Base-by-base conservation (phyloP, 2,329 filamentous ascomycete genomes). In the Pseudogymnoascus sp. region DNA sequence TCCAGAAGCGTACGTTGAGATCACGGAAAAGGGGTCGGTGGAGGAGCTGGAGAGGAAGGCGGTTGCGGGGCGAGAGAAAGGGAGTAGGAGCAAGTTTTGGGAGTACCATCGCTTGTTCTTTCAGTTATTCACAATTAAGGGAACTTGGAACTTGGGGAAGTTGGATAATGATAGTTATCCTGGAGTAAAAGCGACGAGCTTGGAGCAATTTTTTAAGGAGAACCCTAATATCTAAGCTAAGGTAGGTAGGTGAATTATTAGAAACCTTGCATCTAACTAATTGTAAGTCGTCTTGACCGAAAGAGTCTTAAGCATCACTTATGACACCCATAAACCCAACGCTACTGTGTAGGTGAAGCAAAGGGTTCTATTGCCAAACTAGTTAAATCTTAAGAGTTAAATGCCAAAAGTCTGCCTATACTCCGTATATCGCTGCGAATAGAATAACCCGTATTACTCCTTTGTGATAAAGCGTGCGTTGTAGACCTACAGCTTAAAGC, bases 401-500 rank as follows among this genome's bases (percentile, higher is more conserved):
- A 45, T 45, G 41, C 11, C 5, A 14, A 21, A 26, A 21, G 7
- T 23, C 21, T 45, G 6, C 6, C 11, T 16, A 14, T 26, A 31
- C 26, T 29, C 26, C 26, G 5, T 55, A 7, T 3, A 33, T 55
- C 2, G 6, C 5, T 19, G 10, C 45, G n/a, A 19, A 16, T 49
- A 52, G 21, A n/a, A 31, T 31, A 31, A 4, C 10, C 14, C 6
- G 11, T 31, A 23, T 14, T 4, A 14, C n/a, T 8, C n/a, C 14
- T 31, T 52, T 31, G n/a, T 19, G 26, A n/a, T 11, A 31, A 11
- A 55, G 45, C 26, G 10, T 19, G 26, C 10, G 2, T 8, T 73
- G 73, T 61, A 75, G 73, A 3, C 73, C 73, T 35, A 73, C 72
- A 21, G 26, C 45, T 6, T 55, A 10, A 55, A 55, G 26, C 45